Conservation (phyloP, 139 green algal species). For the Yamagishiella unicocca region DNA sequence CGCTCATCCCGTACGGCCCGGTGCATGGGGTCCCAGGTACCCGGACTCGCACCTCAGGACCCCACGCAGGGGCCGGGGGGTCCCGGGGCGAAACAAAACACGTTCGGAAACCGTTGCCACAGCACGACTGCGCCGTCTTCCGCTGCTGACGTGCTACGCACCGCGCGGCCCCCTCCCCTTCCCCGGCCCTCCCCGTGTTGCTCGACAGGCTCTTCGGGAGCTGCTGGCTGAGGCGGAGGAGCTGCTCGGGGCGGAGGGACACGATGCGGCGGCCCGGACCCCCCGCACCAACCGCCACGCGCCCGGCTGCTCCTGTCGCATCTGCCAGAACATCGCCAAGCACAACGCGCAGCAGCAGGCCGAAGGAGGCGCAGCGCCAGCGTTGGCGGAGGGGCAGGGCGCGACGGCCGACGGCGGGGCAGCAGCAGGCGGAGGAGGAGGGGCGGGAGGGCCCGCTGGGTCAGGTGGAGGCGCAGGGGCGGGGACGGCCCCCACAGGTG, state of each 20-base stretch:
- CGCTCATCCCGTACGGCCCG: too few species aligned
- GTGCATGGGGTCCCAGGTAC: too few species aligned
- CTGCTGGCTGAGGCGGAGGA: slow-evolving; percentile 27
- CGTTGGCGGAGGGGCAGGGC: neutral
- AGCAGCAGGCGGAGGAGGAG: neutral
- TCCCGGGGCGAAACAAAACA: too few species aligned
- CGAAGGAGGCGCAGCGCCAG: neutral
- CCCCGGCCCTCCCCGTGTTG: neutral
- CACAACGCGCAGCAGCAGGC: neutral
- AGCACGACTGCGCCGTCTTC: too few species aligned
- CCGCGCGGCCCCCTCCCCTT: too few species aligned
- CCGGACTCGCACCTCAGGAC: too few species aligned
- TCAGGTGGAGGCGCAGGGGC: neutral
- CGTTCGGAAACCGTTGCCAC: too few species aligned
- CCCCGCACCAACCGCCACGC: neutral
- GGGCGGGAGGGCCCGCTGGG: neutral
- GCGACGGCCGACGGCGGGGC: neutral
- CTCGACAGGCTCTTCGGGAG: slow-evolving; percentile 19
- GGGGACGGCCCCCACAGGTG: neutral
- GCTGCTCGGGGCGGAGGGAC: slow-evolving; percentile 4
- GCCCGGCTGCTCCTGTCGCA: slow-evolving; percentile 25
- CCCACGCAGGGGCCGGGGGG: too few species aligned
- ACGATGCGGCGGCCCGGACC: neutral
- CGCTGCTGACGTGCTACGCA: too few species aligned
- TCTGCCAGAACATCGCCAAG: slow-evolving; percentile 36